phyloP scores from a whole-genome alignment of 2,329 filamentous ascomycete species.

The Nectriaceae sp. region DNA sequence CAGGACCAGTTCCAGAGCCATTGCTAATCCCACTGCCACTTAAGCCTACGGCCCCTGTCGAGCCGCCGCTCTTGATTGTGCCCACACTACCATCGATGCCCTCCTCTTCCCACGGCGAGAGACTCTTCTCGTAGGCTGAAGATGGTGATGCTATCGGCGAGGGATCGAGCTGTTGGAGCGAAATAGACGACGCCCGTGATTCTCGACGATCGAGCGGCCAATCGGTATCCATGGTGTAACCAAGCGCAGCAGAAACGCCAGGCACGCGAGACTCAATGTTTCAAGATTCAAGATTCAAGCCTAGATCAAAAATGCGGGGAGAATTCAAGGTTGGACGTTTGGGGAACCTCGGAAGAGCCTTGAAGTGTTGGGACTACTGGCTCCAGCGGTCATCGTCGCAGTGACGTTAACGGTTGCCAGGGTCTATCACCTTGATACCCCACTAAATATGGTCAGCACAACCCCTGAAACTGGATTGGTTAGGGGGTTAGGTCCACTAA shows the following conservation, averaged over 20 bases:
- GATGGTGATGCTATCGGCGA: slow-evolving; percentile 68
- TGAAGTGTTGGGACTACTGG: not conserved
- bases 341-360: not conserved
- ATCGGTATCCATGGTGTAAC: slow-evolving; percentile 25
- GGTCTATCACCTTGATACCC: too few relatives aligned
- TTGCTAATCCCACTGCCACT: slow-evolving; percentile 45
- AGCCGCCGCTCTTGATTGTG: slow-evolving; percentile 42
- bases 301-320: not conserved
- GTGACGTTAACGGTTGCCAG: slow-evolving; percentile 28
- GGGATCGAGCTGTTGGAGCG: slow-evolving; percentile 78
- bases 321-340: not conserved
- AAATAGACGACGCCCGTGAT: slow-evolving; percentile 47
- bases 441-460: slow-evolving; percentile 25
- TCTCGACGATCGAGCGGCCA: slow-evolving; percentile 21
- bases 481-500: not conserved
- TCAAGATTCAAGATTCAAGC: too few relatives aligned
- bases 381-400: not conserved
- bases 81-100: slow-evolving; percentile 32
- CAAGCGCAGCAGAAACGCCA: too few relatives aligned
- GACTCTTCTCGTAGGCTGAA: slow-evolving; percentile 44
- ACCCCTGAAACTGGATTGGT: slow-evolving; percentile 21
- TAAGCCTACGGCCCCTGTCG: slow-evolving; percentile 53
- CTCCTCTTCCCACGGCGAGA: slow-evolving; percentile 24
- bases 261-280: slow-evolving; percentile 3
- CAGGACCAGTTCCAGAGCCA: slow-evolving; percentile 48